Conservation (phyloP, 208 protist species). For the Crithidia expoeki region DNA sequence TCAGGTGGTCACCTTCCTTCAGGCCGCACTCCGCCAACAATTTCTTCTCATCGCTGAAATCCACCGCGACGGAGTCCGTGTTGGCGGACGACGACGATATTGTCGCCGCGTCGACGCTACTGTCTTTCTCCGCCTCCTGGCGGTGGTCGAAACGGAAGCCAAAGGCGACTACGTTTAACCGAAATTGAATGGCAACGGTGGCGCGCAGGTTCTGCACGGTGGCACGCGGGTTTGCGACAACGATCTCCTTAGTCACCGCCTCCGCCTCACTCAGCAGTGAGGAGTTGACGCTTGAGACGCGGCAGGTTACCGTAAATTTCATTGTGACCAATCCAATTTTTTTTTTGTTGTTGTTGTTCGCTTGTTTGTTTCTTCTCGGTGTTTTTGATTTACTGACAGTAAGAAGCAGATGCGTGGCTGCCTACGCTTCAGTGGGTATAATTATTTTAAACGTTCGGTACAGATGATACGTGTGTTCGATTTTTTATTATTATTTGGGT, state of each 20-base stretch:
- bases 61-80: constrained; percentile 21
- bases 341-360: neutral
- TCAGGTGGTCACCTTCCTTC: constrained; percentile 66
- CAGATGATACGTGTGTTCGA: no score
- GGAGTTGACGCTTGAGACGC: constrained; percentile 51
- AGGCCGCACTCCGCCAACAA: constrained; percentile 68
- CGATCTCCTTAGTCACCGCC: constrained; percentile 67
- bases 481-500: no score
- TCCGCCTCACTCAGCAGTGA: constrained; percentile 36
- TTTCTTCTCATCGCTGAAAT: constrained; percentile 70
- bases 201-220: constrained; percentile 78
- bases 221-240: constrained; percentile 74
- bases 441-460: no score
- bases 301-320: constrained; percentile 69
- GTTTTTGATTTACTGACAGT: neutral
- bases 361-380: no score
- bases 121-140: neutral
- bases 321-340: constrained; percentile 29
- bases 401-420: no score
- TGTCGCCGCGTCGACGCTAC: neutral
- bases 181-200: constrained; percentile 76
- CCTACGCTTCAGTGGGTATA: no score
- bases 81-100: neutral
- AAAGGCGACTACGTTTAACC: constrained; percentile 60
- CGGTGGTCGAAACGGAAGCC: constrained; percentile 39